Evolutionary conservation across 331 rosid species (phyloP).

Genomic region (Saraca asoca): DNA sequence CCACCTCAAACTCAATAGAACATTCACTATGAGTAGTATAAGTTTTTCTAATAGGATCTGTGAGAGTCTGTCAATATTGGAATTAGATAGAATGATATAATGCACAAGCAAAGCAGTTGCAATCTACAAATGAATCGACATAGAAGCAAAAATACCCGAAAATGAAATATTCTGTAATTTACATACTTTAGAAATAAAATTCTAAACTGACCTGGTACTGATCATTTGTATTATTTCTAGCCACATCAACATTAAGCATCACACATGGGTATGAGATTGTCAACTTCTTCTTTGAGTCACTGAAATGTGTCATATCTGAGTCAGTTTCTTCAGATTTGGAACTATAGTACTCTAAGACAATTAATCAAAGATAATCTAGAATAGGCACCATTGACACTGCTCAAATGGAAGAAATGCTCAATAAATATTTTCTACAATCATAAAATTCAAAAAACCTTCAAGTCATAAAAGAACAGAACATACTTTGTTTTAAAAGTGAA

Average conservation of each 20-base stretch:
- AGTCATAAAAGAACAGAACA: slow-evolving; percentile 34
- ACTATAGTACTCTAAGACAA: slow-evolving; percentile 20
- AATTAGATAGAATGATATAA: slow-evolving; percentile 33
- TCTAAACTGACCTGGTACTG: slow-evolving; percentile 87
- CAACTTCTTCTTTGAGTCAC: slow-evolving; percentile 84
- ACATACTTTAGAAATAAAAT: slow-evolving; percentile 17
- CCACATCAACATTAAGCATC: slow-evolving; percentile 98
- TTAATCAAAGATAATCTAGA: slow-evolving; percentile 15
- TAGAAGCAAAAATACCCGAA: slow-evolving; percentile 25
- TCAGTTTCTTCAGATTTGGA: slow-evolving; percentile 39
- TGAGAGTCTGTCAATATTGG: slow-evolving; percentile 68
- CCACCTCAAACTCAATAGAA: slow-evolving; percentile 98
- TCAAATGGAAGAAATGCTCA: slow-evolving; percentile 19
- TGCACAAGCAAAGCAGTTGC: slow-evolving; percentile 28
- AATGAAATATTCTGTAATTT: slow-evolving; percentile 28
- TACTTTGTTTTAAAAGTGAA: slow-evolving; percentile 91
- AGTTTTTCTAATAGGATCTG: slow-evolving; percentile 62
- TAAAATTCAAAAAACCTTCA: slow-evolving; percentile 22
- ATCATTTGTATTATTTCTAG: slow-evolving; percentile 93
- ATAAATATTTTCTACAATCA: background rate
- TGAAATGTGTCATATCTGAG: slow-evolving; percentile 47
- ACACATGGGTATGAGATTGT: slow-evolving; percentile 98
- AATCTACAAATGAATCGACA: slow-evolving; percentile 21
- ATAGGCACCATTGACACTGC: slow-evolving; percentile 6
- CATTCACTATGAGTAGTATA: slow-evolving; percentile 91